Percentiles rank a stretch among this genome's conserved stretches.
phyloP scores from a whole-genome alignment of 2,329 filamentous ascomycete genomes.

The Xylariaceae sp. region DNA sequence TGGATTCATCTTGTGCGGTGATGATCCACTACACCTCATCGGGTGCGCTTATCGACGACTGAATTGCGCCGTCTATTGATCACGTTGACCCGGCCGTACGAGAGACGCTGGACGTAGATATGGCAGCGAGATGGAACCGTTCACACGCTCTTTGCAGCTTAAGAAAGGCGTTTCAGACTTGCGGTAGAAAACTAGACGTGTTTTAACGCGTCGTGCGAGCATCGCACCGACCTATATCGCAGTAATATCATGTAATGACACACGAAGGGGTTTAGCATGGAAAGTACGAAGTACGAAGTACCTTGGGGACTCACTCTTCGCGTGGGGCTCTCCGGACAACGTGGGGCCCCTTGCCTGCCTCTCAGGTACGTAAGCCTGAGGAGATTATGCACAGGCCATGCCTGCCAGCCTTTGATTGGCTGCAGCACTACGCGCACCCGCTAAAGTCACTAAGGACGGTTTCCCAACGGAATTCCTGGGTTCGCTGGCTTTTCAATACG shows the following conservation, averaged over 20 bases:
- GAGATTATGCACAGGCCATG: too few relatives aligned
- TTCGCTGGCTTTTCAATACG: neutral
- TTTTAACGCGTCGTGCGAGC: conserved; percentile 3
- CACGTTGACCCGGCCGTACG: neutral
- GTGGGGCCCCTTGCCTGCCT: too few relatives aligned
- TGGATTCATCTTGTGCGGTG: conserved; percentile 9
- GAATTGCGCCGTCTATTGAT: neutral
- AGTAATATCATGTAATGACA: neutral
- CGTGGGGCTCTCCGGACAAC: too few relatives aligned
- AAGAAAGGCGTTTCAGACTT: too few relatives aligned
- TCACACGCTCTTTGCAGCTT: too few relatives aligned
- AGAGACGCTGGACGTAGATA: neutral
- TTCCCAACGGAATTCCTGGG: neutral
- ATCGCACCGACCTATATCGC: neutral
- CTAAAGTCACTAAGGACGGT: neutral
- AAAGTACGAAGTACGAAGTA: neutral
- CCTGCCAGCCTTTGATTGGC: neutral
- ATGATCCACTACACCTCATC: neutral
- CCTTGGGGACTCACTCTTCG: neutral
- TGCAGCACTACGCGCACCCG: neutral
- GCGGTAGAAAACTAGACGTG: neutral
- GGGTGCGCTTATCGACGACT: neutral
- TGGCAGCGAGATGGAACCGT: neutral
- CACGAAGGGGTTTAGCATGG: neutral
- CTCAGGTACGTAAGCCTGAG: too few relatives aligned